Conservation (phyloP, 805 yeast genomes). For the Candida xiaguanensis region DNA sequence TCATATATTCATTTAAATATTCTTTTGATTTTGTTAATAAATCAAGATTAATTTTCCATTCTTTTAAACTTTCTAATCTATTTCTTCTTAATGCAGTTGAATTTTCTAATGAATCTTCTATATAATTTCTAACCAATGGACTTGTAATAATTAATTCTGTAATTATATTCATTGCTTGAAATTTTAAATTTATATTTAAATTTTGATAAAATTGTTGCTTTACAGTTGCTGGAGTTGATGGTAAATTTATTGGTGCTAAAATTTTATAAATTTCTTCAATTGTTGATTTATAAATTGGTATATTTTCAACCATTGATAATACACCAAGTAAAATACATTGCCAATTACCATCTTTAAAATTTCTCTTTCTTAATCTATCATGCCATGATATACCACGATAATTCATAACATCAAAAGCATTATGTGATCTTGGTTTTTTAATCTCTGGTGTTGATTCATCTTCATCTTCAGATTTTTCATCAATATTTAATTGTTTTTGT, state of each 20-base stretch:
- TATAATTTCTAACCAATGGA: conserved; percentile 52
- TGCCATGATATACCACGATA: conserved; percentile 69
- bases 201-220: conserved; percentile 51
- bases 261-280: conserved; percentile 48
- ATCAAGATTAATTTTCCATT: conserved; percentile 52
- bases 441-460: conserved; percentile 10
- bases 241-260: conserved; percentile 54
- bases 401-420: conserved; percentile 48
- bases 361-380: conserved; percentile 68
- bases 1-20: conserved; percentile 20
- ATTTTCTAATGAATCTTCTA: conserved; percentile 68
- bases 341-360: conserved; percentile 85
- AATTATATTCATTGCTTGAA: conserved; percentile 57
- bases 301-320: conserved; percentile 55
- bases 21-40: conserved; percentile 37
- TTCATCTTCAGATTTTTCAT: conserved; percentile 16
- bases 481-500: background rate
- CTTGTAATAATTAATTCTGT: conserved; percentile 57
- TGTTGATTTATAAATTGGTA: conserved; percentile 49
- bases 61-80: conserved; percentile 62
- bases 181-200: conserved; percentile 50
- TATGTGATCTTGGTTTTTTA: conserved; percentile 21
- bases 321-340: conserved; percentile 72
- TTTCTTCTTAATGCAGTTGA: conserved; percentile 60
- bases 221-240: conserved; percentile 49